Base-by-base conservation (phyloP, 805 yeast genomes). In the Candida schatavii region DNA sequence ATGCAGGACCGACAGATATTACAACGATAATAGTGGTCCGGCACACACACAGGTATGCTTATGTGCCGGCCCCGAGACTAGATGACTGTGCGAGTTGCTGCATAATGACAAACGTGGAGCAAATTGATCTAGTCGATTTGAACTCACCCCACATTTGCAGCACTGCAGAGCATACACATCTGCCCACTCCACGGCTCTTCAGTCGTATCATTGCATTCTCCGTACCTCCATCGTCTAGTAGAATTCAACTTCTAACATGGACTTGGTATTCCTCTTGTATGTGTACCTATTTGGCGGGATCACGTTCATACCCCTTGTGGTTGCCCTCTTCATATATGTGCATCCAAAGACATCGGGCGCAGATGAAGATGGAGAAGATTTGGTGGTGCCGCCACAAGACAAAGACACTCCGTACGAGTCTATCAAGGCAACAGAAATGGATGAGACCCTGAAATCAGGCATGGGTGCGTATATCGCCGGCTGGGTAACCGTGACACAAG, bases 401-500 rank as follows among this genome's bases (percentile, higher is more conserved):
- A 59, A 47, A 6, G 52, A 55, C 20, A 39, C 44, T 40, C 61
- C 66, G 39, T 66, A 66, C 33, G 62, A 66, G 4, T 51, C 60
- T 2, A 62, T 83, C 39, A 80, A 75, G 47, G 80, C 83, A 3
- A 85, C 85, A 0, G 81, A 77, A 45, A 53, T 84, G n/a, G 81
- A 83, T 43, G 90, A 85, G 50, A 61, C 64, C 10, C 62, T 66
- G 30, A 68, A 71, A n/a, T 59, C 77, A 0, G 95, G 93, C 3
- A 77, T 84, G 1, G 78, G 80, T 20, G 75, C 88, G 0, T 74
- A 62, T 50, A 78, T 74, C 55, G 67, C 78, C 9, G 96, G 95
- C 6, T 87, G 95, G 95, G 64, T 88, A 2, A 78, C 84, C 2
- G 90, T 90, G n/a, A 85, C 95, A 0, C 81, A 80, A 46, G 91